Evolutionary conservation across 257 asterid species (phyloP).

Genomic region (Thymus quinquecostatus): DNA sequence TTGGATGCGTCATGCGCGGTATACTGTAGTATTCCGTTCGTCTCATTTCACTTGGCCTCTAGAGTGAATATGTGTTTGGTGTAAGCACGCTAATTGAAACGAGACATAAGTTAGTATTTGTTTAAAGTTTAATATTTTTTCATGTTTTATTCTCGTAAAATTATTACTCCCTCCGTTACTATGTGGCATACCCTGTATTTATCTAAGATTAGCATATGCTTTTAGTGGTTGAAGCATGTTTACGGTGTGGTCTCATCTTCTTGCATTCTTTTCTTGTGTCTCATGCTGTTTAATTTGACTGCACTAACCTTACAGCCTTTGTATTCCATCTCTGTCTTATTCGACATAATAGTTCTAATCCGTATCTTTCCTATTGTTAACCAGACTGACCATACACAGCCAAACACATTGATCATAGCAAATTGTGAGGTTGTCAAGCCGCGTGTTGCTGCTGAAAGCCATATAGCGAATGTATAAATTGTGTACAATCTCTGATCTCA

Average conservation of each 20-base stretch:
- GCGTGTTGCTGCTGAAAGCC: slow-evolving; percentile 86
- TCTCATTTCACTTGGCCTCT: too few species aligned
- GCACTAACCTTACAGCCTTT: neutral
- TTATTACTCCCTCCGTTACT: too few species aligned
- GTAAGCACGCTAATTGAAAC: too few species aligned
- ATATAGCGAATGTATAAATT: slow-evolving; percentile 74
- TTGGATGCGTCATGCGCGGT: neutral
- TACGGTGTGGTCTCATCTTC: slow-evolving; percentile 5
- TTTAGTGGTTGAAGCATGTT: slow-evolving; percentile 17
- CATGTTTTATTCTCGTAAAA: neutral
- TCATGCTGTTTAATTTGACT: slow-evolving; percentile 2
- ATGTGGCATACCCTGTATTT: neutral
- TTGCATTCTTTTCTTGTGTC: neutral
- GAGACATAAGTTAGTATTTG: too few species aligned
- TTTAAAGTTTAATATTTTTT: neutral
- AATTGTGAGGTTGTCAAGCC: slow-evolving; percentile 94
- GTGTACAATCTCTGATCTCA: slow-evolving; percentile 2
- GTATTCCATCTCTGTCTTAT: neutral
- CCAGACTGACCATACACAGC: slow-evolving; percentile 94
- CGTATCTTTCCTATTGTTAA: slow-evolving; percentile 7
- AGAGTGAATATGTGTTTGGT: too few species aligned
- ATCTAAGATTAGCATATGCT: neutral
- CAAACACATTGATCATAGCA: slow-evolving; percentile 91
- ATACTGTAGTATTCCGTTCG: too few species aligned
- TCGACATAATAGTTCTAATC: slow-evolving; percentile 20